Conservation (phyloP, 140 eudicot genomes). For the Senecio squalidus region DNA sequence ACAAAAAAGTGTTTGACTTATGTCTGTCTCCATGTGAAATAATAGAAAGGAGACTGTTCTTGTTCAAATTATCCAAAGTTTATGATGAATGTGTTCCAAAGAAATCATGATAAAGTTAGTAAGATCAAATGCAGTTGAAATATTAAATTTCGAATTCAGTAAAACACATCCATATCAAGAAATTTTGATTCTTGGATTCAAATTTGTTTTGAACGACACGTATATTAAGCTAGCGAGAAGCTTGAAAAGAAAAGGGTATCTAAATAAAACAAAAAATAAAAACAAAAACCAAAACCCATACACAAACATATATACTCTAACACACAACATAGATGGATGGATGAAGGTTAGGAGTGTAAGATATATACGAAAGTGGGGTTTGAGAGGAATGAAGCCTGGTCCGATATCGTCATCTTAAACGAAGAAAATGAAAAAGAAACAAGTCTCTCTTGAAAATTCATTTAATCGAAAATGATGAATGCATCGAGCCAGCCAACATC, state of each 20-base stretch:
- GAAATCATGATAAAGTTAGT: too few species aligned
- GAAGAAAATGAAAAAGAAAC: slow-evolving; percentile 11
- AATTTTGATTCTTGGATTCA: slow-evolving; percentile 7
- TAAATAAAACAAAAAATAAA: not conserved
- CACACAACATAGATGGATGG: not conserved
- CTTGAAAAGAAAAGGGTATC: too few species aligned
- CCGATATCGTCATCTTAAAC: slow-evolving; percentile 52
- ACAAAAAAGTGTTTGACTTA: slow-evolving; percentile 26
- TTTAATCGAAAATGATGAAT: slow-evolving; percentile 24
- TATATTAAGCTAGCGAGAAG: too few species aligned
- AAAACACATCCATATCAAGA: slow-evolving; percentile 16
- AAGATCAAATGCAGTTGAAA: slow-evolving; percentile 13
- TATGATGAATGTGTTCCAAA: too few species aligned
- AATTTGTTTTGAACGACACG: too few species aligned
- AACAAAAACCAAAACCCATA: too few species aligned
- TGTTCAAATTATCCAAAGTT: slow-evolving; percentile 12
- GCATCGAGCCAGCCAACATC: slow-evolving; percentile 62
- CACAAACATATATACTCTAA: not conserved
- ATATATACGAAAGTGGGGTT: slow-evolving; percentile 19
- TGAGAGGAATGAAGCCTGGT: slow-evolving; percentile 99
- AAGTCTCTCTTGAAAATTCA: slow-evolving; percentile 16
- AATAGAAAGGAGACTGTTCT: slow-evolving; percentile 2
- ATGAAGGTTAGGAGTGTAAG: not conserved
- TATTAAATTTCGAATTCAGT: not conserved
- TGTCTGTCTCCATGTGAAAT: slow-evolving; percentile 24